These are phyloP conservation scores for Arctium lappa DNA, from an alignment of 129 eudicot genomes.

Conservation along the genomic window DNA sequence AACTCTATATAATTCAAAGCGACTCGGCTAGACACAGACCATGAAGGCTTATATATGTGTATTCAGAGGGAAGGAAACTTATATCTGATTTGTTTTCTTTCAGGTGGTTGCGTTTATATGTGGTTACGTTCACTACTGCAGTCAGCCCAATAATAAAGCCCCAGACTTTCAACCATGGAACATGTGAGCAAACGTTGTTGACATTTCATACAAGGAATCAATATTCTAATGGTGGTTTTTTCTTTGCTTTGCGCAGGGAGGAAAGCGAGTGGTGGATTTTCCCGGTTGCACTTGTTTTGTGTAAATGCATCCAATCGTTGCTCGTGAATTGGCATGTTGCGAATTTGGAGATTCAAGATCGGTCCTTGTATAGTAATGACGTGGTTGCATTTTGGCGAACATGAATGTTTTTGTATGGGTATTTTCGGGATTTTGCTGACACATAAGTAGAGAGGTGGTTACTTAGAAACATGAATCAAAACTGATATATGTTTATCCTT, in stretches of 20 bases:
- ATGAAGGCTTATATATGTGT: no score
- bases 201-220: background rate
- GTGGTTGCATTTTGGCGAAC: slow-evolving; percentile 73
- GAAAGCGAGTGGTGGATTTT: slow-evolving; percentile 89
- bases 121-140: slow-evolving; percentile 56
- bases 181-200: slow-evolving; percentile 33
- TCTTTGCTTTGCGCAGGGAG: slow-evolving; percentile 46
- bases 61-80: background rate
- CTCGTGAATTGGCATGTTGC: slow-evolving; percentile 84
- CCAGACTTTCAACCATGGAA: slow-evolving; percentile 81
- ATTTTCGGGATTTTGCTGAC: slow-evolving; percentile 25
- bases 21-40: no score
- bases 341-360: slow-evolving; percentile 84
- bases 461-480: slow-evolving; percentile 14
- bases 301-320: slow-evolving; percentile 69
- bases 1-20: no score
- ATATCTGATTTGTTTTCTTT: slow-evolving; percentile 12
- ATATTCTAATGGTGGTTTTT: background rate
- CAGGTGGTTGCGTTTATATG: slow-evolving; percentile 74
- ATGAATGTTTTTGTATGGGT: slow-evolving; percentile 24
- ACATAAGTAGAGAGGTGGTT: slow-evolving; percentile 26
- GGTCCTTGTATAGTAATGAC: slow-evolving; percentile 66
- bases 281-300: slow-evolving; percentile 65
- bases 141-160: slow-evolving; percentile 38
- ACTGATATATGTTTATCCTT: slow-evolving; percentile 15